phyloP scores from a whole-genome alignment of 1,139 yeast species.

The Suhomyces anneliseae region DNA sequence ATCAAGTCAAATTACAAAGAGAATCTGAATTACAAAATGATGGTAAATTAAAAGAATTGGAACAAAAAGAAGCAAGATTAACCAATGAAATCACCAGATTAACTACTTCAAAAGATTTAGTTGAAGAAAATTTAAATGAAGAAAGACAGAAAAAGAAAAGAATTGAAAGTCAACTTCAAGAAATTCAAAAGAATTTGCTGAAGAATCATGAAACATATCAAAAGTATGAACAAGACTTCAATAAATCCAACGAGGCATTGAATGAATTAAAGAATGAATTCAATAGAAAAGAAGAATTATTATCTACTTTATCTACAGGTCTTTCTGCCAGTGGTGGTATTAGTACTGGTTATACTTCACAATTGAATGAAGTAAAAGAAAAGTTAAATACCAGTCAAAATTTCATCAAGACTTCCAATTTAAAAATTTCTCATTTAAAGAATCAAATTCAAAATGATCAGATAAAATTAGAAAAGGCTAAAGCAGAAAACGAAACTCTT shows the following conservation, averaged over 20 bases:
- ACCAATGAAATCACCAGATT: slow-evolving; percentile 70
- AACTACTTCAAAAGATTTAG: slow-evolving; percentile 61
- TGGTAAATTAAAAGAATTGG: slow-evolving; percentile 61
- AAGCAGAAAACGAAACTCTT: slow-evolving; percentile 48
- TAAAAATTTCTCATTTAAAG: slow-evolving; percentile 59
- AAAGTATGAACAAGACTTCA: slow-evolving; percentile 38
- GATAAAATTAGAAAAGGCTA: slow-evolving; percentile 56
- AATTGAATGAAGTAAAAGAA: slow-evolving; percentile 65
- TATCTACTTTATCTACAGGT: slow-evolving; percentile 86
- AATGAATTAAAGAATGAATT: slow-evolving; percentile 49
- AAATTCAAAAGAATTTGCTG: slow-evolving; percentile 23
- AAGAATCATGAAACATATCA: slow-evolving; percentile 28
- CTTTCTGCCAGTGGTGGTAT: slow-evolving; percentile 77
- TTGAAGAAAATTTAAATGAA: slow-evolving; percentile 53
- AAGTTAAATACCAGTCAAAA: slow-evolving; percentile 56
- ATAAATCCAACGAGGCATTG: slow-evolving; percentile 43
- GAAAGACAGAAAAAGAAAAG: slow-evolving; percentile 30
- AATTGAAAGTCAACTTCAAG: slow-evolving; percentile 19
- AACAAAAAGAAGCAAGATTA: slow-evolving; percentile 54
- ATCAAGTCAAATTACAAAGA: slow-evolving; percentile 51
- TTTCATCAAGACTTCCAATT: slow-evolving; percentile 56
- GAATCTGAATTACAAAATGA: slow-evolving; percentile 65
- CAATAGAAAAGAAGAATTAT: slow-evolving; percentile 70
- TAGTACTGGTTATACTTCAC: slow-evolving; percentile 72
- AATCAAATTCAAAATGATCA: slow-evolving; percentile 54